Base-by-base conservation (phyloP, 768 basidiomycete species). In the Suillus paluster region DNA sequence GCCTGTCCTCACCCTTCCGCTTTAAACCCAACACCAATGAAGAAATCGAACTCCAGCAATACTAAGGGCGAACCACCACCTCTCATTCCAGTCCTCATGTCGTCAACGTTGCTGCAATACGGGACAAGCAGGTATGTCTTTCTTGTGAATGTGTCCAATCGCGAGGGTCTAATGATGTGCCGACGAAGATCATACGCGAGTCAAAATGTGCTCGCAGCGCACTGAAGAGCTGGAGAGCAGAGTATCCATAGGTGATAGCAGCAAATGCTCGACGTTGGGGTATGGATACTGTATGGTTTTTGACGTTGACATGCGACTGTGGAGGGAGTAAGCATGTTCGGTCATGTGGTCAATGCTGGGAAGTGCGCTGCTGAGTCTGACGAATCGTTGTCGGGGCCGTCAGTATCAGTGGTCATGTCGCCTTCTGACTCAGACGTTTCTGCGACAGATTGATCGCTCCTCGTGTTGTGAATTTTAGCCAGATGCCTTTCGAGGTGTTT, bases 171-270 rank as follows among this genome's bases (percentile, higher is more conserved):
- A n/a, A n/a, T n/a, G n/a, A n/a, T n/a, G n/a, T 98, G 96, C 42
- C 97, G 81, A 60, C 90, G 82, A 38, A 97, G 78, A 71, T 99
- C 97, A 71, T 98, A 98, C 14, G 88, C 96, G 85, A 67, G 82
- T 86, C 77, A 95, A 94, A 36, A 89, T 80, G 68, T 89, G 92
- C 57, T 81, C 80, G 70, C 94, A 94, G 25, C 33, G 45, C 63
- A 64, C 60, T 45, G 66, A 66, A 30, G 55, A 66, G 19, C 62
- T 68, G 10, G 68, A 52, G 54, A 61, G 48, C 42, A 41, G 44
- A 7, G 23, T 33, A 4, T 67, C 64, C 0, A 34, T 33, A 57
- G 58, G 39, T 12, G 64, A 63, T 36, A 63, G 34, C 2, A 62
- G 48, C 39, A 84, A 64, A 1, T 63, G 71, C 4, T 70, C 73